A percentile compares a stretch with the other conserved stretches of the same genome.
phyloP scores from a whole-genome alignment of 257 asterid genomes.

The Penstemon eatonii region DNA sequence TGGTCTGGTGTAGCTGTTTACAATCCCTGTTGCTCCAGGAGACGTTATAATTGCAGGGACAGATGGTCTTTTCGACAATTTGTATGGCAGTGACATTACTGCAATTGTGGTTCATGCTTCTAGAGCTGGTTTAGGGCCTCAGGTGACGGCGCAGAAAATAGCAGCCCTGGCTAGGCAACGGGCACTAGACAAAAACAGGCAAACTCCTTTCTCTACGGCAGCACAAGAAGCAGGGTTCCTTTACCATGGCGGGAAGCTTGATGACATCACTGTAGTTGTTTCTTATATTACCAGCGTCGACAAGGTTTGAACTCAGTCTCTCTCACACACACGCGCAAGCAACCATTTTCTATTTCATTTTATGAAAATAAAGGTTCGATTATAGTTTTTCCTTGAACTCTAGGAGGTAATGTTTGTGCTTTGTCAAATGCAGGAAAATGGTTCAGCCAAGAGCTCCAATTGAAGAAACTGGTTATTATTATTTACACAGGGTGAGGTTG shows the following conservation, averaged over 20 bases:
- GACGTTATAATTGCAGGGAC: slow-evolving; percentile 98
- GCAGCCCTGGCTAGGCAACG: slow-evolving; percentile 88
- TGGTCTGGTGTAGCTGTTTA: slow-evolving; percentile 63
- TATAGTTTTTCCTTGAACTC: neutral
- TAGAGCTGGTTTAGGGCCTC: slow-evolving; percentile 88
- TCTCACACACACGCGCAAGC: no score
- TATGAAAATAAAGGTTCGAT: no score
- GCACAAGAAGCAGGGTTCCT: slow-evolving; percentile 96
- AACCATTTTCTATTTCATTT: no score
- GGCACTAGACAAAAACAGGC: slow-evolving; percentile 81
- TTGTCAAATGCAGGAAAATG: slow-evolving; percentile 34
- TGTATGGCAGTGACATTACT: slow-evolving; percentile 78
- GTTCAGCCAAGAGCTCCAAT: slow-evolving; percentile 31
- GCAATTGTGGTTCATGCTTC: slow-evolving; percentile 82
- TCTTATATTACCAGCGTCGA: slow-evolving; percentile 68
- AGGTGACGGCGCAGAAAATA: slow-evolving; percentile 84
- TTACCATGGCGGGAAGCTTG: slow-evolving; percentile 91
- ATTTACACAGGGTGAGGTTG: no score
- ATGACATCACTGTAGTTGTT: slow-evolving; percentile 86
- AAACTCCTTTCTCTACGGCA: slow-evolving; percentile 91
- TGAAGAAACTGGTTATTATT: neutral
- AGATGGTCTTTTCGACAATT: slow-evolving; percentile 96
- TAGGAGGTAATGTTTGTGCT: no score
- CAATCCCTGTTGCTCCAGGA: slow-evolving; percentile 84
- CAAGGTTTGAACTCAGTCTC: slow-evolving; percentile 42